Percentiles rank a stretch among this genome's conserved stretches.
Evolutionary conservation across 768 basidiomycete genomes (phyloP).

Genomic region (Trametes elegans): DNA sequence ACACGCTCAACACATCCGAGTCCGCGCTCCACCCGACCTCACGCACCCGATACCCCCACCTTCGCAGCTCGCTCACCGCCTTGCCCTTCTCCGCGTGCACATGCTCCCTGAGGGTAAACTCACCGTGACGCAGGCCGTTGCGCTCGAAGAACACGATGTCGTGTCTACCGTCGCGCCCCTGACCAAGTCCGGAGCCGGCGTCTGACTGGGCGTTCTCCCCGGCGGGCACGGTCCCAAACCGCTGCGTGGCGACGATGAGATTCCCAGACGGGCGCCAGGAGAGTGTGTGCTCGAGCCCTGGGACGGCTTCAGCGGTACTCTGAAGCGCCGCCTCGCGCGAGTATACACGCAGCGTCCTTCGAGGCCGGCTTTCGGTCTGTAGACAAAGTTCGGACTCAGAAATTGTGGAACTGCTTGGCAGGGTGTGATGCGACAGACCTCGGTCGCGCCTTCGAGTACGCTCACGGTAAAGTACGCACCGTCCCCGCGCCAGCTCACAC

Average conservation of each 20-base stretch:
- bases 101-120: conserved; percentile 64
- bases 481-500: conserved; percentile 94
- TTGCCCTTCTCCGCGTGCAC: conserved; percentile 18
- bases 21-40: conserved; percentile 88
- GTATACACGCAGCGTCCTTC: conserved; percentile 71
- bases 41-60: conserved; percentile 70
- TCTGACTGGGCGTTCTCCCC: conserved; percentile 39
- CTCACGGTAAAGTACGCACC: conserved; percentile 87
- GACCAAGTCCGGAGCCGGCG: conserved; percentile 14
- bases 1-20: conserved; percentile 80
- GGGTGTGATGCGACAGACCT: conserved; percentile 24
- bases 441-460: conserved; percentile 43
- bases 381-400: not conserved
- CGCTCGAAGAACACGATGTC: conserved; percentile 94
- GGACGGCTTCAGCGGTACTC: conserved; percentile 79
- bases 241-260: conserved; percentile 76
- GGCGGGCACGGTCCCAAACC: conserved; percentile 77
- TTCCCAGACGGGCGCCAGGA: conserved; percentile 90
- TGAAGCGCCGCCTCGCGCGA: conserved; percentile 71
- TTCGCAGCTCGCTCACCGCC: conserved; percentile 32
- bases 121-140: conserved; percentile 90
- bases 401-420: not conserved
- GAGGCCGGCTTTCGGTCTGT: conserved; percentile 18
- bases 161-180: conserved; percentile 65
- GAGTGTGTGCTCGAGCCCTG: conserved; percentile 76